These are phyloP conservation scores for Rutstroemia sydowiana DNA, from an alignment of 2,329 filamentous ascomycete genomes.

Conservation along the genomic window DNA sequence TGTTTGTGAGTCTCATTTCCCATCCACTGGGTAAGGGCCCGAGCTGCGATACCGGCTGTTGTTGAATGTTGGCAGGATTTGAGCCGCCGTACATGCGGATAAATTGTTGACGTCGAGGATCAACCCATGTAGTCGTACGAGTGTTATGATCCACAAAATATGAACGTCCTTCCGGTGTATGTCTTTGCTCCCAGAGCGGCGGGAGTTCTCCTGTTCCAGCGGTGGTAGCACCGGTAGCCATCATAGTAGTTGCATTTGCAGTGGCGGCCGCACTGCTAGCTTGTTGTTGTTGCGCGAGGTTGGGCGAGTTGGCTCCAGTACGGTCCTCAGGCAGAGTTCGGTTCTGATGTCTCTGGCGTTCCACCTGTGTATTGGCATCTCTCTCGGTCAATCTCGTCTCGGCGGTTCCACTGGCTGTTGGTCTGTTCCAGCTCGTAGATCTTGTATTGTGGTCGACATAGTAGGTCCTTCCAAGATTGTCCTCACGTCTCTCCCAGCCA, in stretches of 20 bases:
- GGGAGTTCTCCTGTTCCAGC: slow-evolving; percentile 92
- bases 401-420: slow-evolving; percentile 69
- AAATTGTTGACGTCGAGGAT: slow-evolving; percentile 93
- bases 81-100: slow-evolving; percentile 94
- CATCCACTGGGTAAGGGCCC: slow-evolving; percentile 93
- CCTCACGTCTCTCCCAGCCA: slow-evolving; percentile 93
- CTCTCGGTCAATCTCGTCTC: slow-evolving; percentile 70
- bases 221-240: slow-evolving; percentile 91
- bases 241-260: slow-evolving; percentile 68
- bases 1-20: slow-evolving; percentile 99
- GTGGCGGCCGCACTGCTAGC: slow-evolving; percentile 28
- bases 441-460: slow-evolving; percentile 98
- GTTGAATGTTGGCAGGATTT: slow-evolving; percentile 83
- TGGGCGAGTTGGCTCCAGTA: slow-evolving; percentile 88
- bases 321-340: slow-evolving; percentile 92
- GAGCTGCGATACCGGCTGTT: slow-evolving; percentile 94
- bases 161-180: slow-evolving; percentile 86
- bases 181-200: slow-evolving; percentile 91
- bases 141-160: slow-evolving; percentile 99
- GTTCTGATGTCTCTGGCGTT: slow-evolving; percentile 90
- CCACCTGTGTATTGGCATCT: slow-evolving; percentile 86
- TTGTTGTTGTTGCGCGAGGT: slow-evolving; percentile 50
- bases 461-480: slow-evolving; percentile 90
- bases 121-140: slow-evolving; percentile 95
- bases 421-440: slow-evolving; percentile 93